Conservation (phyloP, 768 basidiomycete species). For the Jaapia argillacea region DNA sequence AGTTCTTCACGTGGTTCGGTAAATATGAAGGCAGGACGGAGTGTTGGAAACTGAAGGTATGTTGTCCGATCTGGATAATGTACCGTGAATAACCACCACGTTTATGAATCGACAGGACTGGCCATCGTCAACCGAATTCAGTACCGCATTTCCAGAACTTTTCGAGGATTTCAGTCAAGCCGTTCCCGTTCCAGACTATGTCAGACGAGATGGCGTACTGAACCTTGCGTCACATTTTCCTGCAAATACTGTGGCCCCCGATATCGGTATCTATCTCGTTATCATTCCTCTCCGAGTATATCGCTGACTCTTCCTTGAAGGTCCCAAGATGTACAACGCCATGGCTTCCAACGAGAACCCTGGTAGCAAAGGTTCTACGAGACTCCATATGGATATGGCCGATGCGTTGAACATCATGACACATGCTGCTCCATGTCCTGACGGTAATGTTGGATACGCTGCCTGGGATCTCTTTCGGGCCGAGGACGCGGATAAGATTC, state of each 20-base stretch:
- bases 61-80: slow-evolving; percentile 4
- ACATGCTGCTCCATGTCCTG: slow-evolving; percentile 48
- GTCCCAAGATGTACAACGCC: slow-evolving; percentile 89
- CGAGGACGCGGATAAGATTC: slow-evolving; percentile 70
- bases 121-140: slow-evolving; percentile 85
- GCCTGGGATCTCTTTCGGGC: slow-evolving; percentile 89
- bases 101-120: slow-evolving; percentile 71
- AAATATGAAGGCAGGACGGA: slow-evolving; percentile 44
- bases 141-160: slow-evolving; percentile 70
- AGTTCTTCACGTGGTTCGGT: slow-evolving; percentile 79
- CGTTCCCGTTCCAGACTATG: slow-evolving; percentile 83
- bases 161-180: slow-evolving; percentile 78
- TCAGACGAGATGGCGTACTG: slow-evolving; percentile 79
- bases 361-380: slow-evolving; percentile 71
- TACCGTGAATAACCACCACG: no score
- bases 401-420: slow-evolving; percentile 88
- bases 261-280: slow-evolving; percentile 46
- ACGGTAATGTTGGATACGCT: slow-evolving; percentile 62
- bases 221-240: slow-evolving; percentile 92
- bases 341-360: slow-evolving; percentile 50
- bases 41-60: slow-evolving; percentile 72
- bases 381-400: slow-evolving; percentile 86
- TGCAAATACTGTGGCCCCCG: slow-evolving; percentile 64
- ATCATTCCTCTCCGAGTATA: slow-evolving; percentile 8
- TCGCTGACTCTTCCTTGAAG: slow-evolving; percentile 24